Base-by-base conservation (phyloP, 208 protist genomes). In the Acanthamoeba culbertsoni region DNA sequence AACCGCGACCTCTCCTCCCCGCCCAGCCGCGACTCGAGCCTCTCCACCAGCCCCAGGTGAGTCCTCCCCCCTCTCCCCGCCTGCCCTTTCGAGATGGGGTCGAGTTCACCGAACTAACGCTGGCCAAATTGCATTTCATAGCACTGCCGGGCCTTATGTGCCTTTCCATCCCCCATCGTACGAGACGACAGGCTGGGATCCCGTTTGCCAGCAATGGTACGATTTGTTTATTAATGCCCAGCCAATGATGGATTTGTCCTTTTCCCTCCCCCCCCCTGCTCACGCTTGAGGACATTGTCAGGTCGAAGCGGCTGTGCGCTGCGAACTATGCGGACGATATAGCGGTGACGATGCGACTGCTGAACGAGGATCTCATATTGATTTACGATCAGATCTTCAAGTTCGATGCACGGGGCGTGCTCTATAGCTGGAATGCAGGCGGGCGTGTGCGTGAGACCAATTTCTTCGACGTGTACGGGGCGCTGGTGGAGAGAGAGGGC, bases 371-470 rank as follows among this genome's bases (percentile, higher is more conserved):
- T 42, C 71, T 82, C n/a, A 82, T 82, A 8, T 43, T 82, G 42
- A 42, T 82, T 43, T 82, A 55, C 71, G 71, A 82, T 31, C 71
- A 82, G 45, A 55, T 82, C 16, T 82, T 82, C 45, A 46, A 55
- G 45, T 82, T 82, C 6, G 71, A 82, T 42, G 71, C 46, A 18
- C 71, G 71, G 4, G 71, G 71, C 45, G 71, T 82, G 45, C 42
- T 82, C 71, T 82, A 82, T 43, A 82, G 71, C 71, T 82, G 71
- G 71, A 82, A 55, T 43, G 71, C 71, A 37, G 71, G 71, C 45
- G 45, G 71, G 12, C 46, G 53, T 37, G 71, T 82, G 71, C 71
- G 71, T 1, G 71, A 82, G 71, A 82, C 71, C 71, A 82, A 82
- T 31, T 82, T 55, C 45, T 82, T 35, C 71, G 71, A 82, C 71